phyloP scores from a whole-genome alignment of 768 basidiomycete species.

The Leccinum obscurum region DNA sequence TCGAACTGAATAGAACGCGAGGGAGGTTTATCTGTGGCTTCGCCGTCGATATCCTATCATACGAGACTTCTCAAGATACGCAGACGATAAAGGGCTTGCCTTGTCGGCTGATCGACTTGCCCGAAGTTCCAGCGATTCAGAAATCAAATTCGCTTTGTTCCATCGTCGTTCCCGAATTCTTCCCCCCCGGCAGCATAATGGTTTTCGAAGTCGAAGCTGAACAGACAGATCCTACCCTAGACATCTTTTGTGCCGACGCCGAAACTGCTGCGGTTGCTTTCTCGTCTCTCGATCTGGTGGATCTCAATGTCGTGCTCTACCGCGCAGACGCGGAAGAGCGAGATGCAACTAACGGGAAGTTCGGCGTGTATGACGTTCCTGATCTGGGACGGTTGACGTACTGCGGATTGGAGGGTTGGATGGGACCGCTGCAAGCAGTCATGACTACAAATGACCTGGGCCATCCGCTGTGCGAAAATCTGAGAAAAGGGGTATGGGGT shows the following conservation, averaged over 20 bases:
- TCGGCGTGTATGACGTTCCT: slow-evolving; percentile 83
- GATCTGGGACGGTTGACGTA: slow-evolving; percentile 75
- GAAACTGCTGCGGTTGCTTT: slow-evolving; percentile 77
- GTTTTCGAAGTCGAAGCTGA: slow-evolving; percentile 86
- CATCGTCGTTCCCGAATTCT: slow-evolving; percentile 80
- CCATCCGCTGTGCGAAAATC: slow-evolving; percentile 84
- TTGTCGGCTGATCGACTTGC: slow-evolving; percentile 63
- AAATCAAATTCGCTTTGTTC: slow-evolving; percentile 75
- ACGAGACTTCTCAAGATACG: slow-evolving; percentile 50
- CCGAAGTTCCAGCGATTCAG: slow-evolving; percentile 55
- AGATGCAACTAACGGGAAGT: slow-evolving; percentile 79
- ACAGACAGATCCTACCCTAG: slow-evolving; percentile 68
- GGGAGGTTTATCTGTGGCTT: slow-evolving; percentile 84
- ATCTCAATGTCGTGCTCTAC: slow-evolving; percentile 86
- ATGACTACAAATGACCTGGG: slow-evolving; percentile 93
- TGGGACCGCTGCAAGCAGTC: slow-evolving; percentile 81
- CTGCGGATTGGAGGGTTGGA: slow-evolving; percentile 97
- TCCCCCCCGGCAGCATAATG: slow-evolving; percentile 96
- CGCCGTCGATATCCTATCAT: slow-evolving; percentile 64
- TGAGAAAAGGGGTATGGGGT: slow-evolving; percentile 90
- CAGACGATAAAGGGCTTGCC: slow-evolving; percentile 70
- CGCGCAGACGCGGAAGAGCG: slow-evolving; percentile 90
- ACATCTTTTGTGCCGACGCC: slow-evolving; percentile 67
- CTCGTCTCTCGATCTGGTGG: slow-evolving; percentile 71
- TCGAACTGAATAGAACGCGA: slow-evolving; percentile 77